Evolutionary conservation across 2,329 filamentous ascomycete species (phyloP).

Genomic region (Aspergillus sp.): DNA sequence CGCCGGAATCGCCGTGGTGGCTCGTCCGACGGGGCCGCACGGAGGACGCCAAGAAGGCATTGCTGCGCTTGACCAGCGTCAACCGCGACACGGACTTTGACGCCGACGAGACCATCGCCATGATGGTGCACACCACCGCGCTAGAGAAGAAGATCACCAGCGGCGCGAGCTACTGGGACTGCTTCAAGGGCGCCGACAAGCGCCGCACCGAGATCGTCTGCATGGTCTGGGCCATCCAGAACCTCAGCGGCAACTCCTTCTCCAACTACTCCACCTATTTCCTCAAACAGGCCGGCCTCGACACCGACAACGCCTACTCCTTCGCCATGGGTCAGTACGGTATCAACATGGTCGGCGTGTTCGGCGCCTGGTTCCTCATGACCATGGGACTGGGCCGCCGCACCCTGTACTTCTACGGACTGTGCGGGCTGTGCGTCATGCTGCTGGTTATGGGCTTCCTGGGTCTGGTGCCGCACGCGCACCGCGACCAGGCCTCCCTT

Average conservation of each 20-base stretch:
- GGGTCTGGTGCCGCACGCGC: conserved; percentile 64
- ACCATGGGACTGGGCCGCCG: conserved; percentile 71
- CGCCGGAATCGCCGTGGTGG: conserved; percentile 54
- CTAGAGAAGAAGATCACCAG: conserved; percentile 73
- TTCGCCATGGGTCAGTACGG: conserved; percentile 60
- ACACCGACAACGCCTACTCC: conserved; percentile 50
- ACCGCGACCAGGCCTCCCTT: conserved; percentile 63
- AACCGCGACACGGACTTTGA: conserved; percentile 67
- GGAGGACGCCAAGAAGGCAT: conserved; percentile 47
- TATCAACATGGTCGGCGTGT: conserved; percentile 76
- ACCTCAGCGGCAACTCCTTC: conserved; percentile 63
- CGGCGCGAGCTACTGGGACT: conserved; percentile 75
- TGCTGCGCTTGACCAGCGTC: conserved; percentile 46
- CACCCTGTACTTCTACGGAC: conserved; percentile 71
- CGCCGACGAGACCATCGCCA: conserved; percentile 78
- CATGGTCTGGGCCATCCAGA: conserved; percentile 66
- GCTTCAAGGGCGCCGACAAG: conserved; percentile 75
- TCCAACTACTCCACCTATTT: conserved; percentile 66
- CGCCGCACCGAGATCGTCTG: conserved; percentile 74
- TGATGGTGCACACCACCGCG: conserved; percentile 89
- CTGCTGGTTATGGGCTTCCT: conserved; percentile 82
- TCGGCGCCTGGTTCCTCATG: conserved; percentile 81
- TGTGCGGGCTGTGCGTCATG: conserved; percentile 72
- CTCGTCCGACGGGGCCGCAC: conserved; percentile 47
- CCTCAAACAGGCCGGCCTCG: conserved; percentile 54